phyloP scores from a whole-genome alignment of 371 early-diverging fungal species.

The Mucor irregularis region DNA sequence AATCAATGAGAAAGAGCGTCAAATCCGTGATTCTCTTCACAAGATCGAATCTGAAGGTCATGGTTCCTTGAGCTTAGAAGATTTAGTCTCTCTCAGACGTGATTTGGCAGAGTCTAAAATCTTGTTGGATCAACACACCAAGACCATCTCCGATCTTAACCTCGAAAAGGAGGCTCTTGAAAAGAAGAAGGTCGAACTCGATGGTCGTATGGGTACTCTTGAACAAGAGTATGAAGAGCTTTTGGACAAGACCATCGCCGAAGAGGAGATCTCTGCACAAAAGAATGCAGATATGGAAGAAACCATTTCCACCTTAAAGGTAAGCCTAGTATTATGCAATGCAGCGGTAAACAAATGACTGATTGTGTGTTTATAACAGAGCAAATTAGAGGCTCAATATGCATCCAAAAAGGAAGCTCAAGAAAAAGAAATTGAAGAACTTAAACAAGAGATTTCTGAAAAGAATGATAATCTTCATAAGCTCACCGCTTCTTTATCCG shows the following conservation, averaged over 20 bases:
- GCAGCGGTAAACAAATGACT: neutral
- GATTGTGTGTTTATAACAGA: constrained; percentile 19
- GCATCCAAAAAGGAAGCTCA: constrained; percentile 54
- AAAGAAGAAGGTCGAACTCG: constrained; percentile 73
- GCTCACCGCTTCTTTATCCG: constrained; percentile 53
- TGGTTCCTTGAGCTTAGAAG: constrained; percentile 64
- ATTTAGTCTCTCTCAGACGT: constrained; percentile 73
- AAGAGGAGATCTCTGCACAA: constrained; percentile 76
- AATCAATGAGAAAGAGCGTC: constrained; percentile 79
- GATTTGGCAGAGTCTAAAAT: constrained; percentile 77
- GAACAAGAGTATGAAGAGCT: constrained; percentile 92
- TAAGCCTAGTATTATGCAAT: constrained; percentile 6
- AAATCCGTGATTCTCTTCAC: constrained; percentile 72
- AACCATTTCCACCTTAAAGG: constrained; percentile 77
- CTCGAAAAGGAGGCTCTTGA: constrained; percentile 64
- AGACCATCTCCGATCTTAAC: constrained; percentile 64
- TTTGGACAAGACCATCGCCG: constrained; percentile 91
- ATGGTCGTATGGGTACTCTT: constrained; percentile 68
- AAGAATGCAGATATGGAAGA: constrained; percentile 67
- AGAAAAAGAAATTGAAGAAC: constrained; percentile 78
- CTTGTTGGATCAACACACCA: constrained; percentile 67
- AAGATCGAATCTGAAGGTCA: constrained; percentile 54
- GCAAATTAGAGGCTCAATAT: constrained; percentile 72
- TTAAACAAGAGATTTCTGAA: constrained; percentile 63
- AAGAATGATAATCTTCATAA: constrained; percentile 76